A percentile compares a stretch with the other conserved stretches of the same genome.
These are phyloP conservation scores for Massariosphaeria phaeospora DNA, from an alignment of 495 filamentous ascomycete genomes.

Conservation along the genomic window DNA sequence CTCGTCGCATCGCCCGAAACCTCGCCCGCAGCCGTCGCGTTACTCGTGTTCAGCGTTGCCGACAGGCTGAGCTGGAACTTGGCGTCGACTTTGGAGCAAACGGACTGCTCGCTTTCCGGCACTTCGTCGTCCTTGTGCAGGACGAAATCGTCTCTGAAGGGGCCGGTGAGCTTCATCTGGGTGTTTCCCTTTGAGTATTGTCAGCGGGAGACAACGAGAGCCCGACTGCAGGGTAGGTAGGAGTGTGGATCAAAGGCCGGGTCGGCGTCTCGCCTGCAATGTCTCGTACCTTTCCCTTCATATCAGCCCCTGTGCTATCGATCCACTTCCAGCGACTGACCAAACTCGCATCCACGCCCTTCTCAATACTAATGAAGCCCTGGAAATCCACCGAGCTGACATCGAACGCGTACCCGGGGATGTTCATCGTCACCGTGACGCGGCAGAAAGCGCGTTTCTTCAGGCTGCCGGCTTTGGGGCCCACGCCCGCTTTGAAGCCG, in stretches of 20 bases:
- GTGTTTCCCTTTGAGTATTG: conserved; percentile 13
- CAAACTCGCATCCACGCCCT: conserved; percentile 17
- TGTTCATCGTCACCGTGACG: conserved; percentile 15
- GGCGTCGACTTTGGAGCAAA: conserved; percentile 12
- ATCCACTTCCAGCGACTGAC: conserved; percentile 29
- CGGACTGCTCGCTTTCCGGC: conserved; percentile 4
- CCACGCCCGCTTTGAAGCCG: conserved; percentile 18
- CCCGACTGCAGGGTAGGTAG: background rate
- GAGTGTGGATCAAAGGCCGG: background rate
- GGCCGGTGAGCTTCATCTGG: conserved; percentile 13
- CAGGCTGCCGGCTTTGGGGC: conserved; percentile 3
- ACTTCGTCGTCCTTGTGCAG: conserved; percentile 22
- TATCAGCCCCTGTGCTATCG: conserved; percentile 14
- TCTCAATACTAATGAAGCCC: conserved; percentile 5
- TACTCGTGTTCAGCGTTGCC: conserved; percentile 3
- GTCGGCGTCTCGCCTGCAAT: background rate
- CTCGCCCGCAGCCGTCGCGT: background rate
- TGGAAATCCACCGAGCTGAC: conserved; percentile 17
- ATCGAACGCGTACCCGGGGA: conserved; percentile 22
- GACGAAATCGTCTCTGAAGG: conserved; percentile 14
- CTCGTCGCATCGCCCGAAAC: conserved; percentile 14
- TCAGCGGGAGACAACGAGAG: background rate
- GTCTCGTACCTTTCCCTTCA: conserved; percentile 19
- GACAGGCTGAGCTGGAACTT: conserved; percentile 24
- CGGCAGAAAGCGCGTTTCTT: conserved; percentile 19